These are phyloP conservation scores for Podosphaera xanthii DNA, from an alignment of 2,329 filamentous ascomycete species.

Conservation along the genomic window DNA sequence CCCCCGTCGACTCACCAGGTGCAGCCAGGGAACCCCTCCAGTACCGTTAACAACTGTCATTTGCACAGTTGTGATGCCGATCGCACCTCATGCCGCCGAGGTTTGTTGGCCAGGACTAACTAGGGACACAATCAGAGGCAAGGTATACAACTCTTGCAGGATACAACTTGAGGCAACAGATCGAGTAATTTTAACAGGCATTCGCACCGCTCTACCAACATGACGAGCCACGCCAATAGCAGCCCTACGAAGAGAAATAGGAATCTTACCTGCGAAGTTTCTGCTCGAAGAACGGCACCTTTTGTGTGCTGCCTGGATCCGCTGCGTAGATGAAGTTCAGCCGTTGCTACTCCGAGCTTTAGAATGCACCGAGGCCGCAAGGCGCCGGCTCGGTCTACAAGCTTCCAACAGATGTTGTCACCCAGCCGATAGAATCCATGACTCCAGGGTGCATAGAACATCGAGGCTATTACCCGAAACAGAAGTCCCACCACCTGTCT, in stretches of 20 bases:
- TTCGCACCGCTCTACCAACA: no score
- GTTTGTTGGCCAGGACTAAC: no score
- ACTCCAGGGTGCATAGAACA: not conserved
- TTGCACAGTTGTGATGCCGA: no score
- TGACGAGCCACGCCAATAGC: not conserved
- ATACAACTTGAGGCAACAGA: no score
- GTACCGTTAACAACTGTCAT: no score
- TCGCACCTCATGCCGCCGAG: no score
- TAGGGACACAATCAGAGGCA: no score
- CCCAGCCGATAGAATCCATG: not conserved
- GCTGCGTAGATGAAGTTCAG: not conserved
- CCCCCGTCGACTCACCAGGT: no score
- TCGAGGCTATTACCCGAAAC: not conserved
- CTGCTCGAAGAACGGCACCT: not conserved
- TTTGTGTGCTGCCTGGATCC: not conserved
- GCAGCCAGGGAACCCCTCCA: no score
- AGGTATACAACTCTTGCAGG: no score
- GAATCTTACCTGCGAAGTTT: not conserved
- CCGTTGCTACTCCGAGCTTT: not conserved
- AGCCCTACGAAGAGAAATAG: not conserved
- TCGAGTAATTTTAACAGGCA: no score
- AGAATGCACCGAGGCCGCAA: not conserved
- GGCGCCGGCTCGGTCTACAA: not conserved
- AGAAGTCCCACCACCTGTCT: not conserved
- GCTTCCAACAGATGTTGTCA: not conserved